Evolutionary conservation across 78 protist genomes (phyloP).

Genomic region (Pigoraptor vietnamica): DNA sequence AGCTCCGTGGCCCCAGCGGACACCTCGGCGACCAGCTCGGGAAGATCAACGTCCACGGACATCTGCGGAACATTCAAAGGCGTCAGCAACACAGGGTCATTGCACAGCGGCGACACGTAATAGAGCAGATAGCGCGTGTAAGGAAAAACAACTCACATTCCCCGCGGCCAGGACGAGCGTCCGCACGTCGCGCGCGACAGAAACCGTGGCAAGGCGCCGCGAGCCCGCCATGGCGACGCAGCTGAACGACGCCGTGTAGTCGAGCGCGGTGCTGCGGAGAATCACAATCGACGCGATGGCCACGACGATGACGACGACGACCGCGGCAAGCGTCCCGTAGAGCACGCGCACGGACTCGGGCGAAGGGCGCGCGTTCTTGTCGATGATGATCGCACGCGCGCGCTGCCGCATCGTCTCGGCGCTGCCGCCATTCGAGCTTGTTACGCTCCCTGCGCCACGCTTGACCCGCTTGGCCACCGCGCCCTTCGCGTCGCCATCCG

Average conservation of each 20-base stretch:
- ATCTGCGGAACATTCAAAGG: not conserved
- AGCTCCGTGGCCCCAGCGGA: not conserved
- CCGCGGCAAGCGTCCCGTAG: not conserved
- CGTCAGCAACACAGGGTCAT: not conserved
- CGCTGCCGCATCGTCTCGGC: not conserved
- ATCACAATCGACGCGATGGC: not conserved
- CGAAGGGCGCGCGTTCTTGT: not conserved
- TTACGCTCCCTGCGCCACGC: not conserved
- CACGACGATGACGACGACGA: not conserved
- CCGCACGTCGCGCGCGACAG: not conserved
- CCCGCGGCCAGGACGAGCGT: not conserved
- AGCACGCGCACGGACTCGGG: not conserved
- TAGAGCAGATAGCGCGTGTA: not conserved
- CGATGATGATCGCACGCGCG: not conserved
- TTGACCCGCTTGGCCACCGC: not conserved
- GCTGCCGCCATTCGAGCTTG: not conserved
- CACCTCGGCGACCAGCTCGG: not conserved
- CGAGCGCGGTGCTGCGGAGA: not conserved
- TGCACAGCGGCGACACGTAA: not conserved
- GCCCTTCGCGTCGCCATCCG: not conserved
- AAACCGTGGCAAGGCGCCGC: not conserved
- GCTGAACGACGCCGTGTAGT: not conserved
- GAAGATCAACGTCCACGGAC: not conserved
- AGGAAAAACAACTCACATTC: not conserved
- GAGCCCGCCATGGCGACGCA: not conserved